Base-by-base conservation (phyloP, 805 yeast species). In the Lachancea nothofagi region DNA sequence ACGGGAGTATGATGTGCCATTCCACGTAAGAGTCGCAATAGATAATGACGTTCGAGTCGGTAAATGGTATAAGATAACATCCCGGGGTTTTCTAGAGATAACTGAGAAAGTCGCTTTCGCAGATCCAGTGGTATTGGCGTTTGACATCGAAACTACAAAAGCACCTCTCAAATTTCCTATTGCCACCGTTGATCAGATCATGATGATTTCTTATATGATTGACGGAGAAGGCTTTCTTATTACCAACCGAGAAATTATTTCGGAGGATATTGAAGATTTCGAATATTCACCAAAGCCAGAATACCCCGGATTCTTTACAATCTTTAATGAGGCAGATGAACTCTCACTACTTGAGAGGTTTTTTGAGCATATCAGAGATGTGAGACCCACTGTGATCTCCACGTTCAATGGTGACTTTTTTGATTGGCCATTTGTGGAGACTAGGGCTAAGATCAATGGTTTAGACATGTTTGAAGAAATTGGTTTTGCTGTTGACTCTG, bases 131-230 rank as follows among this genome's bases (percentile, higher is more conserved):
- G 90, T 94, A 1, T 61, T 93, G 55, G 98, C 98, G 0, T 93
- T 86, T 58, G 99, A 93, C 72, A 93, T 93, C 40, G 99, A 93
- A 69, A 93, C 99, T 1, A 87, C 97, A 10, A 93, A 93, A 59
- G 87, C 94, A 9, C 97, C 97, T 2, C 71, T 93, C 44, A 94
- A 93, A 59, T 93, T 93, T 50, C 99, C 99, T 0, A 98, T 87
- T 53, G 75, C 96, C 5, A 70, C 82, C 8, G 72, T 83, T 5
- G 99, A 93, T 64, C 94, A 86, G 61, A 75, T 93, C 29, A 93
- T 93, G 97, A 94, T 94, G 98, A 93, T 93, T 36, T 94, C 98
- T 2, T 93, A 93, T 59, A 94, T 94, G 98, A 89, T 93, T 45
- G 98, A 93, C 58, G 98, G 97, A 8, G 95, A 86, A 51, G 99